phyloP scores from a whole-genome alignment of 495 filamentous ascomycete genomes.

The Annulohypoxylon bovei region DNA sequence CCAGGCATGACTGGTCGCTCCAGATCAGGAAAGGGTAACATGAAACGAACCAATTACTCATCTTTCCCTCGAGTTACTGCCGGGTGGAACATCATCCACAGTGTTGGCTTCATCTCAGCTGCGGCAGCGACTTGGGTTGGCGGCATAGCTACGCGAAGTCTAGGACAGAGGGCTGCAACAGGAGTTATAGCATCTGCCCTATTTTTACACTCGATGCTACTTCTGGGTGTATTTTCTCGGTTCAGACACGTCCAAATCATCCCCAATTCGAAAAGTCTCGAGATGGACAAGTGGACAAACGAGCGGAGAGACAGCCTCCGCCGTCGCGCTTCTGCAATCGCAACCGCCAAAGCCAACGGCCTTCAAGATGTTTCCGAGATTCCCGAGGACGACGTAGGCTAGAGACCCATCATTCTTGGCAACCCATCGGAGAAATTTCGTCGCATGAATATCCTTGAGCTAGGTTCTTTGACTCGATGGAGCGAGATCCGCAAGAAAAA shows the following conservation, averaged over 20 bases:
- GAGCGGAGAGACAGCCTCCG: constrained; percentile 53
- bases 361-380: constrained; percentile 52
- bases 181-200: constrained; percentile 71
- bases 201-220: constrained; percentile 67
- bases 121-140: constrained; percentile 71
- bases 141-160: constrained; percentile 65
- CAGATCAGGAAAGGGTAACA: constrained; percentile 54
- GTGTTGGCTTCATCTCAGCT: constrained; percentile 70
- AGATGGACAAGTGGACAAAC: constrained; percentile 62
- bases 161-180: constrained; percentile 72
- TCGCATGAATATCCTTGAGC: constrained; percentile 72
- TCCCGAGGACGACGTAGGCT: constrained; percentile 63
- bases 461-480: constrained; percentile 71
- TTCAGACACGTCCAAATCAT: constrained; percentile 74
- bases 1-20: constrained; percentile 67
- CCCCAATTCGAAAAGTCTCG: constrained; percentile 60
- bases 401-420: constrained; percentile 73
- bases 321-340: constrained; percentile 47
- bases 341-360: constrained; percentile 49
- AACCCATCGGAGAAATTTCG: constrained; percentile 72
- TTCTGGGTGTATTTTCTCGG: constrained; percentile 67
- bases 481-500: constrained; percentile 76
- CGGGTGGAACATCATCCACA: constrained; percentile 76
- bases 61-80: constrained; percentile 74
- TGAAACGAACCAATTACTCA: constrained; percentile 69